Percentiles rank a stretch among this genome's conserved stretches.
These are phyloP conservation scores for Vigna trinervia DNA, from an alignment of 306 rosid genomes.

Conservation along the genomic window DNA sequence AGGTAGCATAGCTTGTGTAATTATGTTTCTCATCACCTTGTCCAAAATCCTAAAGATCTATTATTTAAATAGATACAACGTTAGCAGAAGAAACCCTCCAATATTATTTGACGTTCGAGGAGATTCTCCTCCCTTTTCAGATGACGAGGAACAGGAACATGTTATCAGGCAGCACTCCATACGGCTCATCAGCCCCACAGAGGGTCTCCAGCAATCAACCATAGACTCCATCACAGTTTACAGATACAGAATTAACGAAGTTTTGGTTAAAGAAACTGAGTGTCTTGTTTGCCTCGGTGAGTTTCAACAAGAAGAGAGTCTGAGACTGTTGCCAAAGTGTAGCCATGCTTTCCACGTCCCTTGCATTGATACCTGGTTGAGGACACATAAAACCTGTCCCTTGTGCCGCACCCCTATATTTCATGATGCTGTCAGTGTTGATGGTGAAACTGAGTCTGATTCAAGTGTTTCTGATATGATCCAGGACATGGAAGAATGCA, in stretches of 20 bases:
- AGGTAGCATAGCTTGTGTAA: neutral
- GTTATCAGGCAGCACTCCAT: neutral
- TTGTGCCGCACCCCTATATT: slow-evolving; percentile 1
- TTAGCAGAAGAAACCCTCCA: slow-evolving; percentile 4
- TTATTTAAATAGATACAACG: neutral
- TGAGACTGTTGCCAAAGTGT: slow-evolving; percentile 6
- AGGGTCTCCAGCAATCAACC: slow-evolving; percentile 25
- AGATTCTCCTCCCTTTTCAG: neutral
- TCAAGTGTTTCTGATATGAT: neutral
- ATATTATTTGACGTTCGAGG: slow-evolving; percentile 22
- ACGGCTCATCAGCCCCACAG: neutral
- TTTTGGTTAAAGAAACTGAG: neutral
- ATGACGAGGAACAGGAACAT: neutral
- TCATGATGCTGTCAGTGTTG: neutral
- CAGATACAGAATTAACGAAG: slow-evolving; percentile 1
- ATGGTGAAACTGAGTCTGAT: neutral
- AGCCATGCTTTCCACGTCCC: neutral
- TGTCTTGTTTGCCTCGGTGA: slow-evolving; percentile 22
- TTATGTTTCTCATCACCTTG: neutral
- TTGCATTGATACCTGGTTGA: slow-evolving; percentile 26
- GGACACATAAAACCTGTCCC: neutral
- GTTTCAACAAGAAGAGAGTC: slow-evolving; percentile 20
- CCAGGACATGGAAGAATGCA: neutral
- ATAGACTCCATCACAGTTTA: neutral
- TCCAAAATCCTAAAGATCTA: slow-evolving; percentile 2